phyloP scores from a whole-genome alignment of 148 eudicot genomes.

The Euryodendron excelsum region DNA sequence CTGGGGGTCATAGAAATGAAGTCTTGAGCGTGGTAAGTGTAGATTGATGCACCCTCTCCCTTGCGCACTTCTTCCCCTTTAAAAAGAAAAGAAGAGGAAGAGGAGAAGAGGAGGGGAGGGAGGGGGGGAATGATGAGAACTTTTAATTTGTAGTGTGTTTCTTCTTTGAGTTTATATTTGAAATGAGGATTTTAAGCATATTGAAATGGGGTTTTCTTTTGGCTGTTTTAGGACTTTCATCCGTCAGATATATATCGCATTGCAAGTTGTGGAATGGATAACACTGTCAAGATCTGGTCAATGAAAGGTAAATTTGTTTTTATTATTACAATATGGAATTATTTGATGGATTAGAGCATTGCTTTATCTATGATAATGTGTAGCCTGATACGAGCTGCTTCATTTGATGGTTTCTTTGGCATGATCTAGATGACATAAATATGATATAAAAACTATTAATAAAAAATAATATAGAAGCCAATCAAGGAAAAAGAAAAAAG shows the following conservation, averaged over 20 bases:
- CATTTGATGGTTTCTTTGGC: no score
- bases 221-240: constrained; percentile 73
- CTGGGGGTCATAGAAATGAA: constrained; percentile 99
- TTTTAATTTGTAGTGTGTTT: no score
- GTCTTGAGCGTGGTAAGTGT: constrained; percentile 89
- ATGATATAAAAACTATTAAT: no score
- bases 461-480: no score
- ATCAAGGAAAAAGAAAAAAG: no score
- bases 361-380: background rate
- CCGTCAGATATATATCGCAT: constrained; percentile 93
- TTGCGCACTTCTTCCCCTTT: background rate
- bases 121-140: no score
- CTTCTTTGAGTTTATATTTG: background rate
- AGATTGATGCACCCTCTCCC: background rate
- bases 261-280: constrained; percentile 99
- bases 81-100: background rate
- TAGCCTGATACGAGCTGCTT: background rate
- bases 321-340: background rate
- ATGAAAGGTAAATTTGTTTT: constrained; percentile 67
- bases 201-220: background rate
- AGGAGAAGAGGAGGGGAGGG: no score
- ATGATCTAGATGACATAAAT: no score
- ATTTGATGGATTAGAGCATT: constrained; percentile 5
- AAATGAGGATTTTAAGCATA: background rate
- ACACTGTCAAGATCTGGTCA: constrained; percentile 96